Base-by-base conservation (phyloP, 2,329 filamentous ascomycete species). In the Cladosporium sp. region DNA sequence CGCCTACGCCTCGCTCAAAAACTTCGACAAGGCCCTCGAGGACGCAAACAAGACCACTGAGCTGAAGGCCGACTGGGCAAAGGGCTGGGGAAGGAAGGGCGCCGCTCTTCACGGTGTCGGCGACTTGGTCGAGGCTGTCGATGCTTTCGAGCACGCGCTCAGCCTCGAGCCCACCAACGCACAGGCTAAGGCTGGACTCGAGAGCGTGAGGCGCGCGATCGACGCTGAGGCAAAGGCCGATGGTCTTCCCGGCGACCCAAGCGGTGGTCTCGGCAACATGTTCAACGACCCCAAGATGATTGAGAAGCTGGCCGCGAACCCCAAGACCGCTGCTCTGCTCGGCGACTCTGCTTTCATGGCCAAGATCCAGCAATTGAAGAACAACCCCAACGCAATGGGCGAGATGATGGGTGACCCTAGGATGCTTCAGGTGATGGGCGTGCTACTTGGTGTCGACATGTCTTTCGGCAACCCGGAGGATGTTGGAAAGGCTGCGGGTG, bases 21-120 rank as follows among this genome's bases (percentile, higher is more conserved):
- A 98, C 66, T 99, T 91, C 84, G 83, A 91, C 69, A 86, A 90
- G 71, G 95, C 95, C 23, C 83, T 98, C 29, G 85, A 90, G 69
- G 95, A 99, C 84, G 95, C 95, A 66, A 89, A 89, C 76, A 97
- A 97, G 85, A 95, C 92, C 3, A 96, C 91, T 64, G 88, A 96
- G 80, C 84, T 99, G 78, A 98, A 99, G 85, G 91, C 94, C 14
- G 95, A 98, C 83, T 99, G 95, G 95, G 89, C 92, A 67, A 98
- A 98, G 82, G 95, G 95, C 71, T 97, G 92, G 90, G 90, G 91
- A 66, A 89, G 95, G 67, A 97, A 97, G 79, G 95, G 94, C 71
- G 90, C 93, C 69, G 95, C 95, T 65, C 85, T 93, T 37, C 95
- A 97, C 78, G 95, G 95, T 55, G 83, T 89, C 67, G 92, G 93